phyloP scores from a whole-genome alignment of 2,329 filamentous ascomycete species.

The Tolypocladium album region DNA sequence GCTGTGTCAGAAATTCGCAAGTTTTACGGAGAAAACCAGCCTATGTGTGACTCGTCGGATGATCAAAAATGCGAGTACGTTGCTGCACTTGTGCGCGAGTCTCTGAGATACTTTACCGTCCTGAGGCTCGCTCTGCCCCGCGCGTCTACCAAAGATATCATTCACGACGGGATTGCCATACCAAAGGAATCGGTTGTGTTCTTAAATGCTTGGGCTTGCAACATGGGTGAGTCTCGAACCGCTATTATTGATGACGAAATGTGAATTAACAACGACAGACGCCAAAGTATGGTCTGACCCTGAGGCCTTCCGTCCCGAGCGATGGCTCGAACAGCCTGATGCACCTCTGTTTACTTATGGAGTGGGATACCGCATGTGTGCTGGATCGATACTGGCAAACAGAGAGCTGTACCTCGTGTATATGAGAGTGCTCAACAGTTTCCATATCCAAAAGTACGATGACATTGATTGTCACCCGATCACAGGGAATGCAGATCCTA shows the following conservation, averaged over 20 bases:
- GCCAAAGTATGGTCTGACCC: conserved; percentile 6
- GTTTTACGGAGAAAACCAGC: conserved; percentile 37
- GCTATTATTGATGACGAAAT: not conserved
- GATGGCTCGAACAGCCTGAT: conserved; percentile 34
- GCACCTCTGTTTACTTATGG: conserved; percentile 56
- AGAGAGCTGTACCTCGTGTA: conserved; percentile 55
- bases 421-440: conserved; percentile 50
- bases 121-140: conserved; percentile 51
- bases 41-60: conserved; percentile 48
- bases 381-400: conserved; percentile 26
- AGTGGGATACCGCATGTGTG: conserved; percentile 58
- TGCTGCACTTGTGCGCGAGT: conserved; percentile 52
- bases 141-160: conserved; percentile 48
- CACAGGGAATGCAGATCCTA: conserved; percentile 47
- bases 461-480: conserved; percentile 49
- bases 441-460: conserved; percentile 44
- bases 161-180: conserved; percentile 45
- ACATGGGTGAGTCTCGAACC: conserved; percentile 44
- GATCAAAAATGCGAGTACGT: conserved; percentile 55
- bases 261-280: conserved; percentile 32
- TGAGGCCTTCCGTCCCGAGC: conserved; percentile 10
- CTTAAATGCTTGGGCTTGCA: conserved; percentile 58
- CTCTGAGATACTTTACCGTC: conserved; percentile 51
- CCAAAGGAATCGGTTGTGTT: conserved; percentile 54
- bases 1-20: conserved; percentile 45